Base-by-base conservation (phyloP, 306 rosid genomes). In the Citrullus mucosospermus region DNA sequence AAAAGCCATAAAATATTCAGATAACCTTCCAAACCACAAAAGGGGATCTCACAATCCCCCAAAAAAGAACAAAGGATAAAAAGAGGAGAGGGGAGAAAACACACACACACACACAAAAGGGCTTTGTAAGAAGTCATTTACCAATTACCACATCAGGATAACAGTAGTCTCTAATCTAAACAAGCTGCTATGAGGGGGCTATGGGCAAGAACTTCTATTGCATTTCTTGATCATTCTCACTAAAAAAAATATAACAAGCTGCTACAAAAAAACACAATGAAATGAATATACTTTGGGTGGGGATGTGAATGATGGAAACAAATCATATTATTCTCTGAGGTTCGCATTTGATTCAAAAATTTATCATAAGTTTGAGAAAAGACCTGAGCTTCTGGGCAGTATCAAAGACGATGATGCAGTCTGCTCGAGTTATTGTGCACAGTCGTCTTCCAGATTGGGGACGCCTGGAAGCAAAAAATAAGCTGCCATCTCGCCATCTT, bases 401-500 rank as follows among this genome's bases (percentile, higher is more conserved):
- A 20, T 70, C 13, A 17, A 70, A 22, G 58, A 71, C 22, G 20
- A 71, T 1, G 58, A 13, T 44, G 76, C 58, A 12, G 7, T 69
- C 38, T 20, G 20, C 75, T 69, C 36, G 6, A 13, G 75, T 28
- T 14, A 2, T 8, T 17, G 10, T 46, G 55, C 25, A 66, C 41
- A 68, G 18, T 68, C 17, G 4, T 14, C 8, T 53, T 53, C 8
- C 16, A 16, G 57, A 53, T 53, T 9, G 15, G 25, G 22, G 51
- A 71, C 4, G 58, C 76, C 59, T 25, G 59, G 58, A 48, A 46
- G 57, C 58, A 6, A 48, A 71, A 71, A 46, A 71, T 14, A 71
- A 71, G 38, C 76, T 71, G 54, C 76, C 76, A 70, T 70, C 76
- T 70, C 8, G 56, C 17, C 76, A 71, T 71, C 41, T 70, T 70